Evolutionary conservation across 2,329 filamentous ascomycete species (phyloP), one percentile per base, ranked within the genome.

Genomic region (Neonectria hederae): DNA sequence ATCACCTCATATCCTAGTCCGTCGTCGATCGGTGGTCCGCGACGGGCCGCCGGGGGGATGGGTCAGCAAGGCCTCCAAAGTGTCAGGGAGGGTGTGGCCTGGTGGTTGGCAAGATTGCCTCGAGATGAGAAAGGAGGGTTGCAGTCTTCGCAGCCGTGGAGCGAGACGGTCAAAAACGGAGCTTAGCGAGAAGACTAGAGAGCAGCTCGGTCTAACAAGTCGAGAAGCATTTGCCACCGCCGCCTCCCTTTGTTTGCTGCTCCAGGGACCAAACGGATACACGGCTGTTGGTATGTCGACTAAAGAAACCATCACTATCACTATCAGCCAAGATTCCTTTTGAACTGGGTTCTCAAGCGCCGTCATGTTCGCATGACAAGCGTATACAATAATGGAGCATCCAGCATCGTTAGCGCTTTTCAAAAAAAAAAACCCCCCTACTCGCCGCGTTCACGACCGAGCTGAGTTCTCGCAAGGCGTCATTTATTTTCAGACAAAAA

Each of bases 11-110:
- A 51, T 22, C 66, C 61, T 42, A n/a, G 59, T 59, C 46, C 9
- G 45, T 35, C 56, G 55, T 54, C 61, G 53, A 63, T 64, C 56
- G 52, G 56, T 28, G 54, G 48, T 42, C 45, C 65, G 61, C 56
- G 48, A 59, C 43, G 65, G 62, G 32, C 70, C 54, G 70, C 64
- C 26, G 40, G 24, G 26, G 19, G n/a, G 19, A 21, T 8, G 28
- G 48, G 19, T 51, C 28, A 32, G 30, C 26, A 22, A 51, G 48
- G 48, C 22, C 38, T 19, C 7, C n/a, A 51, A 49, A 38, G 19
- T n/a, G 28, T 8, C n/a, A 17, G 26, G 30, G 60, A 28, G 43
- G 43, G 59, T 45, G 48, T 48, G 35, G 42, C 28, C 35, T 9
- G 32, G 28, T n/a, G 21, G 11, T 26, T 40, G 45, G 22, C 17